phyloP scores from a whole-genome alignment of 2,329 filamentous ascomycete genomes.

The Lojkania enalia region DNA sequence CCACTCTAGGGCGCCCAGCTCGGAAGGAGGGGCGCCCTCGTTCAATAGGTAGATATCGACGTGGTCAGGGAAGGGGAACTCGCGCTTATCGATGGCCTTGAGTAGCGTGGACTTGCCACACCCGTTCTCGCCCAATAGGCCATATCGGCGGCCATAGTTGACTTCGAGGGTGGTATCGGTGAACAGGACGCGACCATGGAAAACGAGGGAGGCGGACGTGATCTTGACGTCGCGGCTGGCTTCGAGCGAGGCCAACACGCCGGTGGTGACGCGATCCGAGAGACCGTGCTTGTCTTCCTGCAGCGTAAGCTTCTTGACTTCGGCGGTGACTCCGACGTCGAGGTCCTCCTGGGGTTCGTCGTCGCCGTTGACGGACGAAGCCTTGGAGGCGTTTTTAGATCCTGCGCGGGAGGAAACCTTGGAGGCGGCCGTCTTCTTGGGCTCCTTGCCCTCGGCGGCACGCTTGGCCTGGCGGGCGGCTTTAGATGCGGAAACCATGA shows the following conservation, averaged over 20 bases:
- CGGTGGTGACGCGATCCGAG: conserved; percentile 96
- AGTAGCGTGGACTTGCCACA: conserved; percentile 98
- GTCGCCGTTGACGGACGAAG: conserved; percentile 71
- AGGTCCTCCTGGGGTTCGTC: conserved; percentile 67
- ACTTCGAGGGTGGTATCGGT: conserved; percentile 92
- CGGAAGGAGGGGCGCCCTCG: conserved; percentile 87
- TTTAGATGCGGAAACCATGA: conserved; percentile 70
- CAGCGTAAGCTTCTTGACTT: conserved; percentile 84
- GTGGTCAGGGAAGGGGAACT: conserved; percentile 94
- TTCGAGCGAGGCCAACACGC: conserved; percentile 84
- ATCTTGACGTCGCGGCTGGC: conserved; percentile 96
- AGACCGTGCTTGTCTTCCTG: conserved; percentile 97
- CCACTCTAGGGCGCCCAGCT: conserved; percentile 93
- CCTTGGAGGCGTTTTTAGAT: conserved; percentile 64
- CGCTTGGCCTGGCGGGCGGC: conserved; percentile 69
- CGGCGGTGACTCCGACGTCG: conserved; percentile 66
- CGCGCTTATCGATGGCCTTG: conserved; percentile 89
- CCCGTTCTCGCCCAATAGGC: conserved; percentile 96
- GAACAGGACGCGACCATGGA: conserved; percentile 96
- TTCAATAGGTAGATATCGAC: conserved; percentile 98
- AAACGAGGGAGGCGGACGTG: conserved; percentile 87
- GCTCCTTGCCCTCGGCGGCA: conserved; percentile 69
- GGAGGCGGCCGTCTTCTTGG: conserved; percentile 74
- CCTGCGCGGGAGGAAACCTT: conserved; percentile 71
- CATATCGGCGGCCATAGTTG: conserved; percentile 89